These are phyloP conservation scores for Lactifluus subvellereus DNA, from an alignment of 768 basidiomycete genomes.

Conservation along the genomic window DNA sequence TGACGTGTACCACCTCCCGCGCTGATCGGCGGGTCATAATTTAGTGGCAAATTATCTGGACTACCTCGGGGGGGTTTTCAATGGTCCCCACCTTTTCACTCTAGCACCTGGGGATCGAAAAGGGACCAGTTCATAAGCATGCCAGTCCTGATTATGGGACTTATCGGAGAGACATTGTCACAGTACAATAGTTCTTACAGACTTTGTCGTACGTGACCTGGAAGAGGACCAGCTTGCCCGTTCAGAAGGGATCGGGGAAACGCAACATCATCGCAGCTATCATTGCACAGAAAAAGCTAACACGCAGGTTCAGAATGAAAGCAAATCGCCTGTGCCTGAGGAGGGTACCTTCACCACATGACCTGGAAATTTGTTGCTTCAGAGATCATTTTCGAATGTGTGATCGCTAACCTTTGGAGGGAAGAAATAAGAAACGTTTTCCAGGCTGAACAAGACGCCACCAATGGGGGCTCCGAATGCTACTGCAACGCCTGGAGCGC, in stretches of 20 bases:
- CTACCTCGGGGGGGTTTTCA: no score
- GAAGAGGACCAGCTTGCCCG: constrained; percentile 88
- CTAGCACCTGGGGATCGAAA: constrained; percentile 38
- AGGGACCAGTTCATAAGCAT: constrained; percentile 78
- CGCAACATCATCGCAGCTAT: constrained; percentile 92
- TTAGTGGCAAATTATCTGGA: no score
- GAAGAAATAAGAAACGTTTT: constrained; percentile 96
- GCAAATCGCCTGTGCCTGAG: background rate
- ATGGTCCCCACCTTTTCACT: no score
- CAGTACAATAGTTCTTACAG: background rate
- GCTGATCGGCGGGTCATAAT: no score
- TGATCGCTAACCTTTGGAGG: constrained; percentile 67
- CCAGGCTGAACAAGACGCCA: constrained; percentile 85
- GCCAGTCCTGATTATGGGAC: constrained; percentile 67
- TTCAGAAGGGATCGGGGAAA: constrained; percentile 93
- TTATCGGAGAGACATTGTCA: background rate
- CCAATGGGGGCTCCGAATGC: constrained; percentile 97
- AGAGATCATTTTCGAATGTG: background rate
- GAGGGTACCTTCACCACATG: constrained; percentile 87
- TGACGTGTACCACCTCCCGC: no score
- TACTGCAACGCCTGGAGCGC: constrained; percentile 90
- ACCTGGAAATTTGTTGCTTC: constrained; percentile 38
- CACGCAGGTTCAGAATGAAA: constrained; percentile 36
- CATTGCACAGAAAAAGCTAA: constrained; percentile 95
- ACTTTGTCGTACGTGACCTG: constrained; percentile 88